A percentile compares a stretch with the other conserved stretches of the same genome.
phyloP scores from a whole-genome alignment of 441 rosid species.

The Kokia cookei region DNA sequence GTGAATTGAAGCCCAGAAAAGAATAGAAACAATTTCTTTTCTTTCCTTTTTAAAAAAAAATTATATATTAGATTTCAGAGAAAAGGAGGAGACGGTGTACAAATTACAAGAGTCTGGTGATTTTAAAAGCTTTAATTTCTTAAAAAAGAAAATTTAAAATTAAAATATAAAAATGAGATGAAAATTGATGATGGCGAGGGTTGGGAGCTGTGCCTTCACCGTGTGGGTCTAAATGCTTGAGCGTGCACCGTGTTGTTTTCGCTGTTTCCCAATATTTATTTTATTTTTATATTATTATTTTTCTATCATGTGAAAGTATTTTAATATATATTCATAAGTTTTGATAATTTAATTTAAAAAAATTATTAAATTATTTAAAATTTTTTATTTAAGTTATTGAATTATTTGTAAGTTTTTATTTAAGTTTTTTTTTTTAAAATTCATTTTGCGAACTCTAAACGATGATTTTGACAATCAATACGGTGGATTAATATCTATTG shows the following conservation, averaged over 20 bases:
- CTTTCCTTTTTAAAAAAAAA: neutral
- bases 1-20: neutral
- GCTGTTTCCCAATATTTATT: neutral
- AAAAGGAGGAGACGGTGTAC: neutral
- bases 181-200: neutral
- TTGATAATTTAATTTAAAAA: too few species aligned
- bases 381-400: too few species aligned
- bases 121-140: neutral
- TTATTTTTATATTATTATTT: too few species aligned
- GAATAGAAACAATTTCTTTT: too few species aligned
- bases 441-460: too few species aligned
- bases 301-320: too few species aligned
- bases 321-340: too few species aligned
- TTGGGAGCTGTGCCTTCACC: neutral
- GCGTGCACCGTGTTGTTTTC: neutral
- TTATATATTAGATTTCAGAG: neutral
- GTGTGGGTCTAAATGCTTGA: neutral
- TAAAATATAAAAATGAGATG: neutral
- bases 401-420: too few species aligned
- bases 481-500: too few species aligned
- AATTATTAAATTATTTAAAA: too few species aligned
- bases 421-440: too few species aligned
- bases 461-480: too few species aligned
- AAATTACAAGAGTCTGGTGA: neutral
- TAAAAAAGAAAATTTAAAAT: neutral